A percentile compares a stretch with the other conserved stretches of the same genome.
phyloP scores from a whole-genome alignment of 129 eudicot species.

The Flaveria ramosissima region DNA sequence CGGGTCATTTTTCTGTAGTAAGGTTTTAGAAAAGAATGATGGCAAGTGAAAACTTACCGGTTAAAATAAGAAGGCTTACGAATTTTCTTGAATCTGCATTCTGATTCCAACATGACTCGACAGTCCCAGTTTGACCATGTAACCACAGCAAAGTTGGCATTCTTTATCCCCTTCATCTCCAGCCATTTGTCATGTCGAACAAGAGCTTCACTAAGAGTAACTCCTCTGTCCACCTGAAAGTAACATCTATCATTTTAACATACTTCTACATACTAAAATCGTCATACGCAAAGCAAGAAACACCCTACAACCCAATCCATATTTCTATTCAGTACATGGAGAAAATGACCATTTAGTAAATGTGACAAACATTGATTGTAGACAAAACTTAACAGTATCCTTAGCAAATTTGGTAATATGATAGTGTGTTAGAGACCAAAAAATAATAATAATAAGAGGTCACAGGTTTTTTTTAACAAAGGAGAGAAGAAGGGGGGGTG shows the following conservation, averaged over 20 bases:
- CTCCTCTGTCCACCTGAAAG: slow-evolving; percentile 87
- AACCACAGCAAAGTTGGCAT: slow-evolving; percentile 91
- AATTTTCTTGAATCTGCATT: slow-evolving; percentile 86
- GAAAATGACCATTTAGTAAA: neutral
- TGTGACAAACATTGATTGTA: neutral
- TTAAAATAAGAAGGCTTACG: slow-evolving; percentile 92
- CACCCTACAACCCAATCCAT: neutral
- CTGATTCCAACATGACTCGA: slow-evolving; percentile 91
- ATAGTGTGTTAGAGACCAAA: too few species aligned
- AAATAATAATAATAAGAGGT: too few species aligned
- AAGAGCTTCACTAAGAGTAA: slow-evolving; percentile 80
- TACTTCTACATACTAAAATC: neutral
- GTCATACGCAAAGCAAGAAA: neutral
- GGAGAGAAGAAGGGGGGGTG: too few species aligned
- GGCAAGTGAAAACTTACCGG: slow-evolving; percentile 44
- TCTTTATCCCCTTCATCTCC: slow-evolving; percentile 78
- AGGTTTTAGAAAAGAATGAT: neutral
- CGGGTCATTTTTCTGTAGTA: too few species aligned
- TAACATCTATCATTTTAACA: neutral
- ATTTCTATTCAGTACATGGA: neutral
- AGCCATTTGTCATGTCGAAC: slow-evolving; percentile 90
- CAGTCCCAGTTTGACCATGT: slow-evolving; percentile 99
- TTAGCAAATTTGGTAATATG: too few species aligned
- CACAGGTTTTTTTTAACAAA: too few species aligned
- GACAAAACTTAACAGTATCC: neutral